These are phyloP conservation scores for Anthracocystis panici-leucophaei DNA, from an alignment of 1,284 basidiomycete species.

Conservation along the genomic window DNA sequence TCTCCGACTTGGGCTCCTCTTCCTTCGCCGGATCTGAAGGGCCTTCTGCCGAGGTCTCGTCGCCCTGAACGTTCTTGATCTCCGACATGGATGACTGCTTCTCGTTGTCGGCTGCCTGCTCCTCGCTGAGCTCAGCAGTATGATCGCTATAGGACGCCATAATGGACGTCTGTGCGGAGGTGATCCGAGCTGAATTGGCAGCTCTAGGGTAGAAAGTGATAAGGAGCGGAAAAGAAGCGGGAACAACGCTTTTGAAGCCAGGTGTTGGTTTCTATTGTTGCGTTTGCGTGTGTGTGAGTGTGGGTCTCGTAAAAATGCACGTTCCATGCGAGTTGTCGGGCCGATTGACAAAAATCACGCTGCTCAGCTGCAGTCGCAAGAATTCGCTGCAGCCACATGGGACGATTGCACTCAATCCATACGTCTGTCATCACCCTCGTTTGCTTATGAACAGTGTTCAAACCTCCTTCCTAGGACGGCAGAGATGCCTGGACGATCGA, in stretches of 20 bases:
- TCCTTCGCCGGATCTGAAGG: background rate
- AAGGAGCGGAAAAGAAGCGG: background rate
- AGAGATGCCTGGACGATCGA: background rate
- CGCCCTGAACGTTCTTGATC: background rate
- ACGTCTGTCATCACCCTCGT: background rate
- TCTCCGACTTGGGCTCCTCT: background rate
- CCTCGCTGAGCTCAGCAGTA: background rate
- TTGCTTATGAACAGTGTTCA: background rate
- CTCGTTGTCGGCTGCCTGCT: slow-evolving; percentile 8
- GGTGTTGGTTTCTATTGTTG: slow-evolving; percentile 32
- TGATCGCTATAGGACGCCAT: slow-evolving; percentile 24
- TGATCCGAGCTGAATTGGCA: background rate
- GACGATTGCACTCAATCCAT: background rate
- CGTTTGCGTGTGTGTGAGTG: slow-evolving; percentile 19
- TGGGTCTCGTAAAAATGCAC: slow-evolving; percentile 10
- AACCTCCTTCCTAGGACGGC: background rate
- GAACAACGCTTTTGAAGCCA: background rate
- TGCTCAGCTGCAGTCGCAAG: background rate
- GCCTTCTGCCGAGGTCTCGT: background rate
- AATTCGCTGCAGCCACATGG: background rate
- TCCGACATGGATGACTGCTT: background rate
- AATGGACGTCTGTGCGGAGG: background rate
- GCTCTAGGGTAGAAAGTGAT: background rate
- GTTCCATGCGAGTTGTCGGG: slow-evolving; percentile 15
- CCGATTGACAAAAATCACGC: background rate